Conservation (phyloP, 169 alveolate species). For the Prorocentrum cordatum region DNA sequence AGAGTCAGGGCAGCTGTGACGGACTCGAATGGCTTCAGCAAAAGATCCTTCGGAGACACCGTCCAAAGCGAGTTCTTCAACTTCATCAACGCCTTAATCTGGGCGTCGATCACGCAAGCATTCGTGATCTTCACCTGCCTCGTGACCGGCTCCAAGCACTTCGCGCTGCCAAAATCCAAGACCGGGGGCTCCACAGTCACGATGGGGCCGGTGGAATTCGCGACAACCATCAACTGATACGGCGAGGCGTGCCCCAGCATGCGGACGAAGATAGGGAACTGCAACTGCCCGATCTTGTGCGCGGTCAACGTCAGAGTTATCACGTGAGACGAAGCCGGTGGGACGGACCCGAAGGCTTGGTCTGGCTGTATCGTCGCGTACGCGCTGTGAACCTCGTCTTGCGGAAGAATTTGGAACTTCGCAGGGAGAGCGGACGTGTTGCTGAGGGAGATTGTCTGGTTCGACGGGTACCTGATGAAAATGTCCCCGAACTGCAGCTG, state of each 20-base stretch:
- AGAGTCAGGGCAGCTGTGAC: conserved; percentile 78
- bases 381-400: conserved; percentile 77
- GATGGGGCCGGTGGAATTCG: conserved; percentile 53
- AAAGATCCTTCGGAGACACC: conserved; percentile 81
- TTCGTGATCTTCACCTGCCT: conserved; percentile 81
- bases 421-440: conserved; percentile 84
- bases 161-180: conserved; percentile 73
- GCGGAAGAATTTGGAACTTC: conserved; percentile 83
- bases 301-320: conserved; percentile 81
- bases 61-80: conserved; percentile 83
- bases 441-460: conserved; percentile 38
- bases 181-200: conserved; percentile 30
- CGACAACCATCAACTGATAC: conserved; percentile 1
- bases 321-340: conserved; percentile 78
- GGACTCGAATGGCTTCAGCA: conserved; percentile 82
- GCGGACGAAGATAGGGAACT: conserved; percentile 81
- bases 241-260: conserved; percentile 76
- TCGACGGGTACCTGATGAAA: conserved; percentile 45
- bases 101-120: conserved; percentile 84
- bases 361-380: conserved; percentile 75
- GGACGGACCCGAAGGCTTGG: conserved; percentile 83
- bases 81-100: conserved; percentile 82
- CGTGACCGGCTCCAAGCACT: conserved; percentile 77
- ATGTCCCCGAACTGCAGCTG: conserved; percentile 80
- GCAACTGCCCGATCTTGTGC: conserved; percentile 69